Base-by-base conservation (phyloP, 2,329 filamentous ascomycete species). In the Ophiobolus disseminans region DNA sequence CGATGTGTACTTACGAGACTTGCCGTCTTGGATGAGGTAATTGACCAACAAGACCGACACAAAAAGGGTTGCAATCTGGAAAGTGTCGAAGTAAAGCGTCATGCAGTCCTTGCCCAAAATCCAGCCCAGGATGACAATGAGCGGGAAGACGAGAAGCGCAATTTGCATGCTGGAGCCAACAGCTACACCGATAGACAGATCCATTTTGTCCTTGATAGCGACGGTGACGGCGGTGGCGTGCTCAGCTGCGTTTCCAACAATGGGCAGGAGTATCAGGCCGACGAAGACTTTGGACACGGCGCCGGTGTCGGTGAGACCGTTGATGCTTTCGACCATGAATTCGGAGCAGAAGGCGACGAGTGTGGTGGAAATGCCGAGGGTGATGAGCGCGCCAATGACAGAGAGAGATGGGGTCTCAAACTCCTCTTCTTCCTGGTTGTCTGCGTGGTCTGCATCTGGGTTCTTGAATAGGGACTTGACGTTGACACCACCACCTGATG, bases 71-170 rank as follows among this genome's bases (percentile, higher is more conserved):
- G 80, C 88, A 11, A 96, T 86, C 75, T 96, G 90, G 78, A 97
- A 97, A 1, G 86, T 86, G 66, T 95, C 90, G 69, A 96, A 94
- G 70, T 87, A 87, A 4, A 96, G 81, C 16, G 86, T 90, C 90
- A 88, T 86, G 28, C 79, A 75, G 40, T 82, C 76, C 14, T 82
- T 77, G 43, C 81, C 81, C 42, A 82, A 77, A 47, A 80, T 80
- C 84, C 84, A 87, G 44, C 82, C 83, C 42, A 87, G 76, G 31
- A 86, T 76, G 17, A 86, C 80, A 58, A 82, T 77, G 32, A 87
- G 66, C 2, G 84, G 84, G 44, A 86, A 73, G 23, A 87, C 82
- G 22, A 87, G 73, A 17, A 87, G 73, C 0, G 84, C 84, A 60
- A 87, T 86, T 65, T 87, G 84, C 78, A 86, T 84, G 57, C 80